Conservation (phyloP, 495 filamentous ascomycete species). For the Podospora pseudopauciseta region DNA sequence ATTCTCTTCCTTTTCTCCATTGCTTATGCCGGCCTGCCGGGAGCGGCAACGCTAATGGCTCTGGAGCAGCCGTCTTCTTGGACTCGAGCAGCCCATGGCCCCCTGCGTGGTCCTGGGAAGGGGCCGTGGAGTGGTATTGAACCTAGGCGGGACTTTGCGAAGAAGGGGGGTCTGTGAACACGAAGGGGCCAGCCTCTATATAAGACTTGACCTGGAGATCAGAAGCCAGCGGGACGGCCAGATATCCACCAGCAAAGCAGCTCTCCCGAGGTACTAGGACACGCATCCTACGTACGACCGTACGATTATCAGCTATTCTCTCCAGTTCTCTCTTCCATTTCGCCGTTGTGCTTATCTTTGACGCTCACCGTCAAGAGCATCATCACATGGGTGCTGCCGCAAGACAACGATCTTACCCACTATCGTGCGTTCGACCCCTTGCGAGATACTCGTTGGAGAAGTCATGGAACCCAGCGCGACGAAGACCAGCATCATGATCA, state of each 20-base stretch:
- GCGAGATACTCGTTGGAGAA: background rate
- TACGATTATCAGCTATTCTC: background rate
- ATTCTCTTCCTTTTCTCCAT: conserved; percentile 13
- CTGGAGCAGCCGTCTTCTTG: background rate
- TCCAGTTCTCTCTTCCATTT: background rate
- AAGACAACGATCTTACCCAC: background rate
- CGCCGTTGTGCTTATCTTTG: background rate
- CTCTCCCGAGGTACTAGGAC: background rate
- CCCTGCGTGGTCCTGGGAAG: background rate
- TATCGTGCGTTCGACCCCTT: conserved; percentile 9
- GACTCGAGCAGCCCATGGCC: background rate
- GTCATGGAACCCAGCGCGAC: conserved; percentile 8
- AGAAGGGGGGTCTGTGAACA: background rate
- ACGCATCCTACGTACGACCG: background rate
- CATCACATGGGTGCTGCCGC: conserved; percentile 7
- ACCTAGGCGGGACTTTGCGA: background rate
- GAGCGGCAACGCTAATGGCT: background rate
- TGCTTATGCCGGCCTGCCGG: conserved; percentile 5
- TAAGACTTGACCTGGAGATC: background rate
- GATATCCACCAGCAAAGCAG: background rate
- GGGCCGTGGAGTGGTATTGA: background rate
- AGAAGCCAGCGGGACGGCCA: background rate
- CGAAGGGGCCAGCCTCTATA: background rate
- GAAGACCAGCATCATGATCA: conserved; percentile 1
- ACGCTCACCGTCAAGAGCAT: background rate